Percentiles rank a stretch among this genome's conserved stretches.
Conservation (phyloP, 331 rosid species). For the Arachis monticola region DNA sequence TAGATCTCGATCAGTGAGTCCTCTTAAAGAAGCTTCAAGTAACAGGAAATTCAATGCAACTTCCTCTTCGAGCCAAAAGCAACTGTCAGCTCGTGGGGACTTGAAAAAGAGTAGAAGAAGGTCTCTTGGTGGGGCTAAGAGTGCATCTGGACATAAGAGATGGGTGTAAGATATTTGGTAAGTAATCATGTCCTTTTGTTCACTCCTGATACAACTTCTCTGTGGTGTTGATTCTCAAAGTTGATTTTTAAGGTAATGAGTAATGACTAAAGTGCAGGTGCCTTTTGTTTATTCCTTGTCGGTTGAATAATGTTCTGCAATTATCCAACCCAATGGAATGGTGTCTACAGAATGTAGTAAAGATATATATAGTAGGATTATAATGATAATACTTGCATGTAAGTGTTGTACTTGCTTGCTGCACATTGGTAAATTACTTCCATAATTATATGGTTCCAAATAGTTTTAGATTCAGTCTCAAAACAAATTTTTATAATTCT, state of each 20-base stretch:
- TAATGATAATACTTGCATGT: background rate
- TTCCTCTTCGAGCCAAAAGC: constrained; percentile 49
- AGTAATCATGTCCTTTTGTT: background rate
- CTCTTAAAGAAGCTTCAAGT: constrained; percentile 55
- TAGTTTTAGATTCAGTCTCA: too few species aligned
- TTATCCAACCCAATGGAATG: constrained; percentile 1
- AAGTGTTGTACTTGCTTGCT: background rate
- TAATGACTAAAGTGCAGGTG: background rate
- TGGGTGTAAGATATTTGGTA: constrained; percentile 48
- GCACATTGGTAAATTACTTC: constrained; percentile 23
- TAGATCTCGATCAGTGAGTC: constrained; percentile 51
- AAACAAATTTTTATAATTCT: too few species aligned
- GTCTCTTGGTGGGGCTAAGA: constrained; percentile 44
- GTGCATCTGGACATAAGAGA: constrained; percentile 53
- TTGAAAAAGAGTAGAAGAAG: constrained; percentile 53
- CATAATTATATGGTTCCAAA: too few species aligned
- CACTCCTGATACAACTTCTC: too few species aligned
- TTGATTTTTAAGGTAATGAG: background rate
- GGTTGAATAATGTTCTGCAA: constrained; percentile 38
- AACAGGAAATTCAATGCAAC: constrained; percentile 38
- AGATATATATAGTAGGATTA: constrained; percentile 22
- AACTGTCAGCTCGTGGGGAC: constrained; percentile 53
- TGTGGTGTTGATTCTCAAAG: too few species aligned
- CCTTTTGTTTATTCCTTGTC: too few species aligned
- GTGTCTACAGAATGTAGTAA: constrained; percentile 12